Percentiles rank a stretch among this genome's conserved stretches.
These are phyloP conservation scores for Cladochytrium replicatum DNA, from an alignment of 192 early-diverging fungal species.

Conservation along the genomic window DNA sequence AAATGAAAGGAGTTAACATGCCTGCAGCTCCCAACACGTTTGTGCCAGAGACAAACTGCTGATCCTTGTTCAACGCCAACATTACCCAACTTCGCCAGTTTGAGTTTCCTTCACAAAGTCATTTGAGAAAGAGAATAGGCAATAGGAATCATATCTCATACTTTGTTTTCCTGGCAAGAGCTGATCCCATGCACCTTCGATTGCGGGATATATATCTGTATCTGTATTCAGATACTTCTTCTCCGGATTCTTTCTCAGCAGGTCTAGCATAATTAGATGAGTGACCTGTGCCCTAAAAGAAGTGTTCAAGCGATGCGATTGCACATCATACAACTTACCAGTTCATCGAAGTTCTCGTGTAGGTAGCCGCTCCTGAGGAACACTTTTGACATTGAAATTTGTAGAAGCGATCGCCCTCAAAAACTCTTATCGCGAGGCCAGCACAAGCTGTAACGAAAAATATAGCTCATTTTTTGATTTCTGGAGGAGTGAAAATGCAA, in stretches of 20 bases:
- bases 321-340: neutral
- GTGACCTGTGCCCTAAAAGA: slow-evolving; percentile 43
- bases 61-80: neutral
- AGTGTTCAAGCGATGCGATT: neutral
- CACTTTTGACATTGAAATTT: no score
- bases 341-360: no score
- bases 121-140: neutral
- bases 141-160: slow-evolving; percentile 7
- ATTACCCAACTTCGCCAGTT: neutral
- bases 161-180: slow-evolving; percentile 58
- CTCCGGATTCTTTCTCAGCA: slow-evolving; percentile 49
- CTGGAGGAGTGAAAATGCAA: no score
- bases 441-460: no score
- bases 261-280: slow-evolving; percentile 63
- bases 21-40: slow-evolving; percentile 77
- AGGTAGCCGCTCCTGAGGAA: no score
- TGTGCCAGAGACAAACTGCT: slow-evolving; percentile 73
- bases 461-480: no score
- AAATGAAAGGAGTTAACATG: no score
- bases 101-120: neutral
- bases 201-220: slow-evolving; percentile 69
- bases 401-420: no score
- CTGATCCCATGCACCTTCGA: slow-evolving; percentile 65
- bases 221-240: slow-evolving; percentile 69
- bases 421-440: no score